Evolutionary conservation across 805 yeast genomes (phyloP), one percentile per base, ranked within the genome.

Genomic region (Candida sanyiensis): DNA sequence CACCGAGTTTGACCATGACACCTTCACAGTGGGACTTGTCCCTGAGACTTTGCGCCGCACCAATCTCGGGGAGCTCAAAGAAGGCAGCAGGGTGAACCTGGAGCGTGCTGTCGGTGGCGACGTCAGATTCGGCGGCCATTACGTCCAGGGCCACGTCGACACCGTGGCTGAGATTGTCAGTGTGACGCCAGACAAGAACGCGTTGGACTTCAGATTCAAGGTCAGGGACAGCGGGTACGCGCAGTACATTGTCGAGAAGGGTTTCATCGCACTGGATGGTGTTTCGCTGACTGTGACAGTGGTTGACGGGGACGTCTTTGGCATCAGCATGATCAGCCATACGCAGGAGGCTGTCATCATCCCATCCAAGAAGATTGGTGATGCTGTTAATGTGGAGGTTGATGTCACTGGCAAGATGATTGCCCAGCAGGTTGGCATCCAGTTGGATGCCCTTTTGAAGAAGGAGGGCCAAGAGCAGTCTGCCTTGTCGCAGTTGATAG

Each of bases 131-230:
- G 99, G 99, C 18, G 99, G 99, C 1, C 99, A 93, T 61, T 76
- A 90, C 47, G 99, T 93, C 3, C 98, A 93, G 54, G 99, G 98
- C 6, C 99, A 93, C 64, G 87, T 93, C 21, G 99, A 93, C 58
- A 85, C 96, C 0, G 71, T 81, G 25, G 96, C 96, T 3, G 60
- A 58, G 25, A 81, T 90, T 28, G 69, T 72, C 2, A 58, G 62
- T 1, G 69, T 62, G 20, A 61, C 48, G 8, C 63, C 73, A 2
- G 97, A 89, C 54, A 83, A 62, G n/a, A 85, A 87, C 58, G 80
- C 97, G 1, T 65, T 87, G 24, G 69, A 80, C 4, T 83, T 78
- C 58, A 82, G 85, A 4, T 89, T 90, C 61, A 61, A 75, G 59
- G 69, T 87, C 38, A 67, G 83, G 42, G 93, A 87, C 44, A 50